Percentiles rank a stretch among this genome's conserved stretches.
phyloP scores from a whole-genome alignment of 495 filamentous ascomycete species.

The Neurospora tetrasperma region DNA sequence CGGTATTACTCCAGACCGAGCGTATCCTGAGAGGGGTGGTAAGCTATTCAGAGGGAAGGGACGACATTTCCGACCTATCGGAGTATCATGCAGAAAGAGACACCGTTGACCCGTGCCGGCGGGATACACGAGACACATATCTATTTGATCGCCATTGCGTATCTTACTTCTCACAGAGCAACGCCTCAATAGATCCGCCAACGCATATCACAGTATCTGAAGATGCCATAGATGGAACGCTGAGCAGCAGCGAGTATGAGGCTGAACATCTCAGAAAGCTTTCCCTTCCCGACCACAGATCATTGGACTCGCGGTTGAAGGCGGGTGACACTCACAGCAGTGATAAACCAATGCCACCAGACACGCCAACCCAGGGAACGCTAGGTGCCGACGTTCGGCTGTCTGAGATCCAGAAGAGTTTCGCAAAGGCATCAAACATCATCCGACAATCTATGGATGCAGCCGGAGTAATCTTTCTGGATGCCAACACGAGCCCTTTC shows the following conservation, averaged over 20 bases:
- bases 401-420: constrained; percentile 16
- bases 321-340: not conserved
- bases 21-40: constrained; percentile 52
- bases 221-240: not conserved
- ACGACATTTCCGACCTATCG: constrained; percentile 1
- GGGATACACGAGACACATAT: not conserved
- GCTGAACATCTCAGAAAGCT: not conserved
- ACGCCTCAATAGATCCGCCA: not conserved
- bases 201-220: not conserved
- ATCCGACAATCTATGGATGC: constrained; percentile 41
- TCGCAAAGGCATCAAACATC: constrained; percentile 36
- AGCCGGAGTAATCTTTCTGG: constrained; percentile 43
- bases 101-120: not conserved
- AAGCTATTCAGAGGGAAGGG: constrained; percentile 51
- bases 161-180: not conserved
- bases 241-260: not conserved
- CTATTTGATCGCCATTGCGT: not conserved
- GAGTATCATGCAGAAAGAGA: constrained; percentile 10
- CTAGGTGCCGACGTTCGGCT: not conserved
- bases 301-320: not conserved
- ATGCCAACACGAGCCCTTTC: constrained; percentile 25
- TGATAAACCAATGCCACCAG: not conserved
- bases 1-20: constrained; percentile 46
- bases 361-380: not conserved
- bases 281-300: not conserved